These are phyloP conservation scores for Ophiosphaerella herpotricha DNA, from an alignment of 2,329 filamentous ascomycete genomes.

Conservation along the genomic window DNA sequence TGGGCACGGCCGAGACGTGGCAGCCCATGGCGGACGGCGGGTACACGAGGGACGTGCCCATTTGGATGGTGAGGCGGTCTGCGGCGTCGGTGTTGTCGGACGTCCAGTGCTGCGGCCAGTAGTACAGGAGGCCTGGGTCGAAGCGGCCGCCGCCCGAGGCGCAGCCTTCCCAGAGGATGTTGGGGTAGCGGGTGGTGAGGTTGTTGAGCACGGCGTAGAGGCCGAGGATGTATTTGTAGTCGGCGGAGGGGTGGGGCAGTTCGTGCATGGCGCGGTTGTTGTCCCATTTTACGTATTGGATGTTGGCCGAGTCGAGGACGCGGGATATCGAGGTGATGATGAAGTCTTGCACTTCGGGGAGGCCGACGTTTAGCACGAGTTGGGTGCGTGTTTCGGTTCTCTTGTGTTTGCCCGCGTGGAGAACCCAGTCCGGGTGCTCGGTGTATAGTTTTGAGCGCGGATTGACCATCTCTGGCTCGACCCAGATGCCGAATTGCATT, in stretches of 20 bases:
- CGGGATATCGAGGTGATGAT: slow-evolving; percentile 61
- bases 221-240: slow-evolving; percentile 66
- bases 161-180: slow-evolving; percentile 69
- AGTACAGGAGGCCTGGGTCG: slow-evolving; percentile 66
- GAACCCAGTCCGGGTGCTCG: slow-evolving; percentile 66
- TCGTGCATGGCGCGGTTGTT: slow-evolving; percentile 70
- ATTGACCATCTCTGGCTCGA: slow-evolving; percentile 72
- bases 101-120: slow-evolving; percentile 69
- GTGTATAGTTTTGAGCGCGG: slow-evolving; percentile 65
- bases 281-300: slow-evolving; percentile 70
- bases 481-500: slow-evolving; percentile 67
- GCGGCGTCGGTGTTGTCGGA: slow-evolving; percentile 68
- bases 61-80: slow-evolving; percentile 65
- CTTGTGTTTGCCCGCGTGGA: slow-evolving; percentile 62
- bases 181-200: slow-evolving; percentile 63
- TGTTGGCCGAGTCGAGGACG: slow-evolving; percentile 59
- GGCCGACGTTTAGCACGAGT: slow-evolving; percentile 64
- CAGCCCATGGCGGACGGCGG: slow-evolving; percentile 67
- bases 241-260: slow-evolving; percentile 56
- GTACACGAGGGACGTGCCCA: slow-evolving; percentile 67
- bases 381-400: slow-evolving; percentile 62
- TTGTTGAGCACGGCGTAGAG: slow-evolving; percentile 66
- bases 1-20: slow-evolving; percentile 66
- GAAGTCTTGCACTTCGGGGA: slow-evolving; percentile 66
- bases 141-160: slow-evolving; percentile 68